Evolutionary conservation across 164 flowering plant genomes (phyloP).

Genomic region (Paratinospora sagittata): DNA sequence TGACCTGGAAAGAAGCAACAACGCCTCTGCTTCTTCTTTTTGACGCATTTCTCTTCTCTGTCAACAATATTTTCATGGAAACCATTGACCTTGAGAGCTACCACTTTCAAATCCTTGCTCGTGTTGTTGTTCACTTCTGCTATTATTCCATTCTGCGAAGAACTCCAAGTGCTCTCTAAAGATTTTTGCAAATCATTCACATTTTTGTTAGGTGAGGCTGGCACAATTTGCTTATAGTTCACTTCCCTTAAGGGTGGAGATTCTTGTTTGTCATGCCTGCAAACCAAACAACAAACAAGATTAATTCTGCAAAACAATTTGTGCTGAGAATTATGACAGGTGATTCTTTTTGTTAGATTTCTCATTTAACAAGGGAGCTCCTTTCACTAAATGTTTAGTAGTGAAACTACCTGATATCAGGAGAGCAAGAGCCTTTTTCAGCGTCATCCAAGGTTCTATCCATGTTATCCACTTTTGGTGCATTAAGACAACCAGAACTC

Average conservation of each 20-base stretch:
- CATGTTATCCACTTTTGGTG: constrained; percentile 14
- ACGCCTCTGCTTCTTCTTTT: constrained; percentile 18
- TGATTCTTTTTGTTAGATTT: too few species aligned
- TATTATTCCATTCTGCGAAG: constrained; percentile 16
- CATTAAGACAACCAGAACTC: constrained; percentile 8
- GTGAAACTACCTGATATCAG: constrained; percentile 33
- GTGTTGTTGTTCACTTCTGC: constrained; percentile 11
- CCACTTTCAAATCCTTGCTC: constrained; percentile 7
- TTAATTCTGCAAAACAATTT: not conserved
- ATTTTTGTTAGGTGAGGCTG: constrained; percentile 29
- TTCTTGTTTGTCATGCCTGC: constrained; percentile 33
- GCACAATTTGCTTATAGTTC: constrained; percentile 30
- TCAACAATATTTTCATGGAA: constrained; percentile 12
- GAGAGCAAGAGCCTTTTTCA: constrained; percentile 24
- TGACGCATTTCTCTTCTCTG: constrained; percentile 7
- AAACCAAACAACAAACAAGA: constrained; percentile 9
- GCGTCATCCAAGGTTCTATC: constrained; percentile 24
- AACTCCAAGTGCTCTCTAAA: constrained; percentile 15
- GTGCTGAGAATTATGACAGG: too few species aligned
- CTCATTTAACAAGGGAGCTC: not conserved
- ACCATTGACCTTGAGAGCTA: constrained; percentile 17
- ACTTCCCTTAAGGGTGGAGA: constrained; percentile 27
- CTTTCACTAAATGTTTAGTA: not conserved
- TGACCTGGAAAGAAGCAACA: constrained; percentile 32
- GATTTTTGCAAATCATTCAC: constrained; percentile 10